phyloP scores from a whole-genome alignment of 2,329 filamentous ascomycete genomes.

The Fusarium stilboides region DNA sequence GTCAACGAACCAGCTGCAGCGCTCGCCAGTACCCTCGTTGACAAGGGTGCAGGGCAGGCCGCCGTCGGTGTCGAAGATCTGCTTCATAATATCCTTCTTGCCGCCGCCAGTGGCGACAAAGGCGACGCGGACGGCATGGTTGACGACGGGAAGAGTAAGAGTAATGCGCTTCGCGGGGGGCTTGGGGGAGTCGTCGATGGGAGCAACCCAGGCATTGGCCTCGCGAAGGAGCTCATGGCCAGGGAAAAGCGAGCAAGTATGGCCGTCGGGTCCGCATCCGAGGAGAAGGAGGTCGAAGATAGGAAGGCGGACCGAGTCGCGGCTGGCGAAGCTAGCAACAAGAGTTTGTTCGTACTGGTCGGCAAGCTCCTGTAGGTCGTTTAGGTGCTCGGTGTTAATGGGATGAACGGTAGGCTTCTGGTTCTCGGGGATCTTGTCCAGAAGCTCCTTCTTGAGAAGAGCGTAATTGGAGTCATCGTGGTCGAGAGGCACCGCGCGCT shows the following conservation, averaged over 20 bases:
- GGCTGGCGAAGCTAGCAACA: conserved; percentile 87
- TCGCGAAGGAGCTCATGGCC: conserved; percentile 89
- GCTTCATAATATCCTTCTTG: conserved; percentile 93
- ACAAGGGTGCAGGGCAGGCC: conserved; percentile 89
- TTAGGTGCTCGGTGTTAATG: conserved; percentile 76
- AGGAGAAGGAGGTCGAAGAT: conserved; percentile 96
- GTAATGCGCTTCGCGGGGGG: conserved; percentile 93
- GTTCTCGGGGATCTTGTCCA: conserved; percentile 86
- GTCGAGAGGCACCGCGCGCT: conserved; percentile 92
- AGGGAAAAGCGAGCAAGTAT: conserved; percentile 97
- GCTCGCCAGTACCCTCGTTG: conserved; percentile 86
- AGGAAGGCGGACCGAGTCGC: conserved; percentile 94
- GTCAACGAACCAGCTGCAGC: conserved; percentile 97
- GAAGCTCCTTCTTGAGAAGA: conserved; percentile 86
- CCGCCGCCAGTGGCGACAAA: conserved; percentile 92
- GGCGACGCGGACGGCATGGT: conserved; percentile 86
- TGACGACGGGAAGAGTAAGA: conserved; percentile 90
- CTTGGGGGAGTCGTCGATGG: conserved; percentile 95
- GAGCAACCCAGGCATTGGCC: conserved; percentile 89
- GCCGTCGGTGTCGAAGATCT: conserved; percentile 87
- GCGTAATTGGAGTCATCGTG: conserved; percentile 95
- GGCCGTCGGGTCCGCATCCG: conserved; percentile 94
- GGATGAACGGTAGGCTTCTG: conserved; percentile 80
- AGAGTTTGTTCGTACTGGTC: conserved; percentile 94
- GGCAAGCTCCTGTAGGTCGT: conserved; percentile 91